Conservation (phyloP, 495 filamentous ascomycete species). For the Glarea lozoyensis region DNA sequence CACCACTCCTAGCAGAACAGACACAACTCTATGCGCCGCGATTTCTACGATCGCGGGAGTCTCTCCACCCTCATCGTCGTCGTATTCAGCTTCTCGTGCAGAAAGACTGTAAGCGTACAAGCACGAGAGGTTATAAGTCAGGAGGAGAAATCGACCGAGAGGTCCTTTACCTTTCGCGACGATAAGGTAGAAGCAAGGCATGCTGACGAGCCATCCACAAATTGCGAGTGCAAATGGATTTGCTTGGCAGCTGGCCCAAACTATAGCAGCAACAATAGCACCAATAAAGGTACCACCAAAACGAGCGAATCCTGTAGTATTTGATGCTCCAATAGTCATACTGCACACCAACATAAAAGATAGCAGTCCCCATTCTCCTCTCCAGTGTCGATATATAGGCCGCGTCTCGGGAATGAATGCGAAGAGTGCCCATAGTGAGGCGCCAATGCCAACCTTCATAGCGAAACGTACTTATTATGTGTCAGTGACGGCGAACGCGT, state of each 20-base stretch:
- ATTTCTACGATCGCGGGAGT: constrained; percentile 82
- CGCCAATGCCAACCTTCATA: constrained; percentile 86
- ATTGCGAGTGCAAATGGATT: constrained; percentile 66
- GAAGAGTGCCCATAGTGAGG: constrained; percentile 75
- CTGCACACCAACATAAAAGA: constrained; percentile 98
- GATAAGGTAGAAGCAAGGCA: constrained; percentile 84
- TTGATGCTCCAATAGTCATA: constrained; percentile 93
- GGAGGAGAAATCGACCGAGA: constrained; percentile 82
- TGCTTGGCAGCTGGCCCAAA: constrained; percentile 65
- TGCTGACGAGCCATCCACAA: constrained; percentile 70
- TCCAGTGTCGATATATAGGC: constrained; percentile 77
- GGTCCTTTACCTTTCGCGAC: constrained; percentile 75
- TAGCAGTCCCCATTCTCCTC: constrained; percentile 92
- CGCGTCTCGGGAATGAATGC: constrained; percentile 73
- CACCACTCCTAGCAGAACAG: constrained; percentile 77
- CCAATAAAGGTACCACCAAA: constrained; percentile 86
- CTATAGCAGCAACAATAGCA: constrained; percentile 60
- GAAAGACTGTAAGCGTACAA: constrained; percentile 89
- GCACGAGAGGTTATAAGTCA: constrained; percentile 95
- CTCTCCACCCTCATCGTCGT: constrained; percentile 77
- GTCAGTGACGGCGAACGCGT: constrained; percentile 22
- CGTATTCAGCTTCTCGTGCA: constrained; percentile 62
- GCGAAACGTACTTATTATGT: constrained; percentile 49
- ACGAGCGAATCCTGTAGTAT: constrained; percentile 78
- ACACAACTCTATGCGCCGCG: constrained; percentile 78